Percentiles rank a stretch among this genome's conserved stretches.
Conservation (phyloP, 257 asterid species). For the Prunella vulgaris region DNA sequence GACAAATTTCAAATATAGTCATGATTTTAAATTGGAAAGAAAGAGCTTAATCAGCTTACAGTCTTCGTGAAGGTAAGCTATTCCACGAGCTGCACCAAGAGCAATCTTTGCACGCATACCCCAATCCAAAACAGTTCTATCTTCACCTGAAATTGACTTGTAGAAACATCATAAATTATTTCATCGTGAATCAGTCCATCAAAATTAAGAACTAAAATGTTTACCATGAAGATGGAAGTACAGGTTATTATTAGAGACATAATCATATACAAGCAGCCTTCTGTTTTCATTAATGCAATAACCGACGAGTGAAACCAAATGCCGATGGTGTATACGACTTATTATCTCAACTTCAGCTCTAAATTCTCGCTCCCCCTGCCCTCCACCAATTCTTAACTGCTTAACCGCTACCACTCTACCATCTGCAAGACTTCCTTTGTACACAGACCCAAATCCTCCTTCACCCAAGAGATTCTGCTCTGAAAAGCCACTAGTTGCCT, state of each 20-base stretch:
- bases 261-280: conserved; percentile 90
- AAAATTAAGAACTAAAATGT: conserved; percentile 4
- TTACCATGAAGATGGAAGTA: conserved; percentile 95
- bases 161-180: conserved; percentile 12
- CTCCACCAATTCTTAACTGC: conserved; percentile 76
- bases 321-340: conserved; percentile 93
- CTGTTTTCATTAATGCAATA: conserved; percentile 70
- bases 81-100: conserved; percentile 89
- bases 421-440: conserved; percentile 67
- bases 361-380: conserved; percentile 92
- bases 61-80: conserved; percentile 87
- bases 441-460: conserved; percentile 93
- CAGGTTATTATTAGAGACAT: conserved; percentile 73
- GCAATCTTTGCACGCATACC: conserved; percentile 69
- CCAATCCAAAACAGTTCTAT: conserved; percentile 63
- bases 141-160: conserved; percentile 39
- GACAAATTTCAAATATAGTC: background rate
- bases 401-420: conserved; percentile 86
- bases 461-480: conserved; percentile 71
- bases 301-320: conserved; percentile 93
- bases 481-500: conserved; percentile 79
- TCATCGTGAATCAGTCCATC: background rate
- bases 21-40: background rate
- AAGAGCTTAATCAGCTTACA: conserved; percentile 39
- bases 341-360: conserved; percentile 93